Percentiles rank a stretch among this genome's conserved stretches.
These are phyloP conservation scores for Crepidotus sp. DNA, from an alignment of 1,284 basidiomycete species.

Conservation along the genomic window DNA sequence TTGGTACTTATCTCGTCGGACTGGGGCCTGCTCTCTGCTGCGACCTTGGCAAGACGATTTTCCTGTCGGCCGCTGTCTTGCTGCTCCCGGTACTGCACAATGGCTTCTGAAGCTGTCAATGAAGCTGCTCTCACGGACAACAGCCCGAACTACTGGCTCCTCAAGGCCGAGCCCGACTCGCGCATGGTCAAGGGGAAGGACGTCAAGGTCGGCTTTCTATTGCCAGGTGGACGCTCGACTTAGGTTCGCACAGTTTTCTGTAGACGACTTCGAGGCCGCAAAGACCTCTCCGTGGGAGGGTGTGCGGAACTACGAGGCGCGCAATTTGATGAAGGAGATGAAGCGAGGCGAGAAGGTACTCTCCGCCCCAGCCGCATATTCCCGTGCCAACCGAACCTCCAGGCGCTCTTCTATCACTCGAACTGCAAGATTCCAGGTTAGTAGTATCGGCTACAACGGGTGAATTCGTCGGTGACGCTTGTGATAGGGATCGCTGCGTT, in stretches of 20 bases:
- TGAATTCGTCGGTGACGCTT: constrained; percentile 11
- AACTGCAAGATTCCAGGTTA: constrained; percentile 84
- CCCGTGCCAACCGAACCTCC: background rate
- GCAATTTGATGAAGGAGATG: constrained; percentile 92
- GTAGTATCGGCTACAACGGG: constrained; percentile 16
- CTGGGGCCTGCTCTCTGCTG: background rate
- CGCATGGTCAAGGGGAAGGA: constrained; percentile 85
- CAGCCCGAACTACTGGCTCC: constrained; percentile 55
- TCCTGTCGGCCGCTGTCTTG: background rate
- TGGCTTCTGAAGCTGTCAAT: background rate
- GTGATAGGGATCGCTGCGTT: constrained; percentile 71
- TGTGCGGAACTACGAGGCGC: constrained; percentile 85
- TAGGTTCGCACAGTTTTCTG: constrained; percentile 57
- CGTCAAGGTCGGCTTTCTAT: constrained; percentile 56
- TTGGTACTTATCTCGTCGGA: background rate
- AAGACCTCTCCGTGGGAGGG: constrained; percentile 86
- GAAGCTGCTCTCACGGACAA: background rate
- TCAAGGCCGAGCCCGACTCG: constrained; percentile 89
- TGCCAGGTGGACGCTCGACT: background rate
- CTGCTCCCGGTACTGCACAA: background rate
- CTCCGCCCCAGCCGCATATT: constrained; percentile 18
- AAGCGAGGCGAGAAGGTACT: constrained; percentile 70
- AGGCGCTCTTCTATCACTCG: constrained; percentile 84
- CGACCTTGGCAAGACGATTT: background rate
- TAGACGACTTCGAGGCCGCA: constrained; percentile 78